Evolutionary conservation across 2,329 filamentous ascomycete genomes (phyloP).

Genomic region (Microdochium trichocladiopsis): DNA sequence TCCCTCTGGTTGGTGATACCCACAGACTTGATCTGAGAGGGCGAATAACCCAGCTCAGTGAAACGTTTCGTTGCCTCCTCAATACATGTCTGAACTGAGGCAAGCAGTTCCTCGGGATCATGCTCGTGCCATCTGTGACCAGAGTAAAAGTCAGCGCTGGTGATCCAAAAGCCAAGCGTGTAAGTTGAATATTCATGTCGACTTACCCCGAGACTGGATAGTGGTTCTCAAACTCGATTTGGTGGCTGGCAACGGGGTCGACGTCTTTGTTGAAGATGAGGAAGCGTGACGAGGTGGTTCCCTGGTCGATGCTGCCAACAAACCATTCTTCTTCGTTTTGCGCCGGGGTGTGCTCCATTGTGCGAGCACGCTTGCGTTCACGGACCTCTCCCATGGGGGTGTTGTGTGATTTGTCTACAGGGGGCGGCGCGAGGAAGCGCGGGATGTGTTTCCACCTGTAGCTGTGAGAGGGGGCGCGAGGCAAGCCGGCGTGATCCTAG

Average conservation of each 20-base stretch:
- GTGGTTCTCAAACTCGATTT: constrained; percentile 79
- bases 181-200: too few relatives aligned
- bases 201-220: constrained; percentile 80
- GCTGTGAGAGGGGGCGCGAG: neutral
- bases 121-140: constrained; percentile 77
- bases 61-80: constrained; percentile 69
- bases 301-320: constrained; percentile 84
- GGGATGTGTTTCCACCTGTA: neutral
- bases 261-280: constrained; percentile 81
- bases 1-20: constrained; percentile 90
- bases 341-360: neutral
- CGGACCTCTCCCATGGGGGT: neutral
- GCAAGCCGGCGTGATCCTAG: neutral
- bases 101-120: constrained; percentile 69
- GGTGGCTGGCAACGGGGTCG: constrained; percentile 72
- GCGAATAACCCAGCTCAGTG: constrained; percentile 58
- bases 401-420: neutral
- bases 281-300: constrained; percentile 84
- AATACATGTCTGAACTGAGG: constrained; percentile 72
- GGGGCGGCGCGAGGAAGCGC: neutral
- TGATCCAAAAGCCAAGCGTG: too few relatives aligned
- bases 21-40: constrained; percentile 65
- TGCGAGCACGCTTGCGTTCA: neutral
- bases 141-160: constrained; percentile 6
- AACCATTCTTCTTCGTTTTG: constrained; percentile 49